phyloP scores from a whole-genome alignment of 208 protist species.

The Tritrichomonas foetus region DNA sequence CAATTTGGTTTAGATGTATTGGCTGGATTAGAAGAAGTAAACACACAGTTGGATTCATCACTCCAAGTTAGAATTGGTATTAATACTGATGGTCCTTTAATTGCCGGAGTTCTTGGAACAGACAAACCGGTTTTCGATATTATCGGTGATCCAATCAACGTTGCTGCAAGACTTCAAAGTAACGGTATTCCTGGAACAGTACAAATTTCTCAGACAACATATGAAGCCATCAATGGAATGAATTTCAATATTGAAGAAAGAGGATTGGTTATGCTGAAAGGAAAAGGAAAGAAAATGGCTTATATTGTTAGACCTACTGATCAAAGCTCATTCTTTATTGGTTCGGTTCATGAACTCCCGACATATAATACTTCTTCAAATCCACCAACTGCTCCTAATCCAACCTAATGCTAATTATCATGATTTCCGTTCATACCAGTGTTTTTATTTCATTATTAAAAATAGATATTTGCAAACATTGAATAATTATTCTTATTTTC shows the following conservation, averaged over 20 bases:
- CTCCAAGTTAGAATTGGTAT: neutral
- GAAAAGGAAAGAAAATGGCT: conserved; percentile 9
- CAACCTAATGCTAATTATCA: too few relatives aligned
- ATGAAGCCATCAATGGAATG: neutral
- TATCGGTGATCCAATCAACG: too few relatives aligned
- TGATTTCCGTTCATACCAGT: too few relatives aligned
- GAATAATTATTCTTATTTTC: too few relatives aligned
- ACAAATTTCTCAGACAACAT: too few relatives aligned
- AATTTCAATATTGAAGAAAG: conserved; percentile 9
- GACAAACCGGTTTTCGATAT: conserved; percentile 1
- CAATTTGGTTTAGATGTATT: neutral
- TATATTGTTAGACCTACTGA: neutral
- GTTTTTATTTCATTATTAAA: too few relatives aligned
- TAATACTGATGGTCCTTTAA: neutral
- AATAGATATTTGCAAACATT: too few relatives aligned
- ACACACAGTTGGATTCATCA: neutral
- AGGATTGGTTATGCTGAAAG: neutral
- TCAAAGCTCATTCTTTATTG: neutral
- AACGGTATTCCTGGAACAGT: neutral
- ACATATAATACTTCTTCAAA: too few relatives aligned
- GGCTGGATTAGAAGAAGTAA: neutral
- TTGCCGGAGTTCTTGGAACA: neutral
- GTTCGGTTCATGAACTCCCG: too few relatives aligned
- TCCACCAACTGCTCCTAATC: too few relatives aligned
- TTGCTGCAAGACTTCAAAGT: neutral